Evolutionary conservation across 2,329 filamentous ascomycete species (phyloP).

Genomic region (Byssothecium circinans): DNA sequence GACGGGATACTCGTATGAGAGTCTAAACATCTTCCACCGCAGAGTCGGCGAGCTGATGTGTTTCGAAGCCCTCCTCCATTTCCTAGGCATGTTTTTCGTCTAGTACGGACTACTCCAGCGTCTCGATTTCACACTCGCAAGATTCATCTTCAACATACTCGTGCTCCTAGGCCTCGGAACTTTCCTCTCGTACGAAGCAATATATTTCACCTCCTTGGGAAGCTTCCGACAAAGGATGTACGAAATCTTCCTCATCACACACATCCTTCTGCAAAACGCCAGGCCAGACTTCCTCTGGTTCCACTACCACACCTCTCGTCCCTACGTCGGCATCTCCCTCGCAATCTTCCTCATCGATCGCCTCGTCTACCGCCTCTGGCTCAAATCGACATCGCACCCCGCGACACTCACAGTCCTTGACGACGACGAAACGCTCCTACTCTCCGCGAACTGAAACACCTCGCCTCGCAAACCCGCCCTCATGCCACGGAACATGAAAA

Average conservation of each 20-base stretch:
- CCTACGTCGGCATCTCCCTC: constrained; percentile 58
- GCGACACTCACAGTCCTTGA: constrained; percentile 58
- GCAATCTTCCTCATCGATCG: constrained; percentile 62
- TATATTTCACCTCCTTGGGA: constrained; percentile 64
- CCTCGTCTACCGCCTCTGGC: constrained; percentile 57
- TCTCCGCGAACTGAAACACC: constrained; percentile 51
- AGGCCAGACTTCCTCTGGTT: constrained; percentile 62
- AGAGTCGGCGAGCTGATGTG: constrained; percentile 65
- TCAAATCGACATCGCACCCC: constrained; percentile 53
- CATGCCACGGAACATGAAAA: constrained; percentile 40
- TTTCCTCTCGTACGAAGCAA: constrained; percentile 60
- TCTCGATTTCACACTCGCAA: constrained; percentile 52
- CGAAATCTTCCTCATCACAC: constrained; percentile 62
- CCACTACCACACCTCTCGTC: constrained; percentile 57
- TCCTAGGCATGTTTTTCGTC: constrained; percentile 55
- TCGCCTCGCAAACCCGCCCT: constrained; percentile 12
- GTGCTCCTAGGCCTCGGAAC: constrained; percentile 59
- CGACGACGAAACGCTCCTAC: constrained; percentile 59
- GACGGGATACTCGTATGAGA: constrained; percentile 67
- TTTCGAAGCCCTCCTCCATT: constrained; percentile 60
- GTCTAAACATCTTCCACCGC: constrained; percentile 66
- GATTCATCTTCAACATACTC: constrained; percentile 56
- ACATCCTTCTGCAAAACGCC: constrained; percentile 59
- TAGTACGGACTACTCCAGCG: constrained; percentile 58
- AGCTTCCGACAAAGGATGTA: constrained; percentile 64